Base-by-base conservation (phyloP, 2,329 filamentous ascomycete species). In the Sarocladium brachiariae region DNA sequence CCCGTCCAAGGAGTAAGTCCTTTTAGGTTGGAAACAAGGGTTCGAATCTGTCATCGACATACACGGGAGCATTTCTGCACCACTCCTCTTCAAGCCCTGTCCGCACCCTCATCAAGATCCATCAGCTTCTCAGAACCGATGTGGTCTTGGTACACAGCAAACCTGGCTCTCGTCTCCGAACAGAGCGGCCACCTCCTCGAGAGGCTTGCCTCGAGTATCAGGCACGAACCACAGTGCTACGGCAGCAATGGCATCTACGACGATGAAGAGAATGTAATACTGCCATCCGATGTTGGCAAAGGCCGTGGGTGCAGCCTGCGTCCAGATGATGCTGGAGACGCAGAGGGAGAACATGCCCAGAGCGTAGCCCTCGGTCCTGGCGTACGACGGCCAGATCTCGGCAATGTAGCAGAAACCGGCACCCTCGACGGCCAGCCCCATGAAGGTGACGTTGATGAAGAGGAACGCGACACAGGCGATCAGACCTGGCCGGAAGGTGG, bases 321-420 rank as follows among this genome's bases (percentile, higher is more conserved):
- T 50, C 49, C 50, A 53, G 11, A 53, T 37, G 14, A 53, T 33
- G 7, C 33, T 53, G n/a, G 48, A 27, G 11, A 51, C 13, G 41
- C 38, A 51, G 8, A 53, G 30, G 13, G 27, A n/a, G 6, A 45
- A 47, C 35, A 53, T 50, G 16, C 34, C 45, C 27, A 48, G 43
- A 11, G 49, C 50, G n/a, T 49, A 45, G 9, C 52, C 52, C 23
- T 49, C 24, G 2, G 49, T 45, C 6, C 52, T 34, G 11, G 49
- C 34, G 13, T 47, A 49, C 16, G 50, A 48, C 2, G 52, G 52
- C 18, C 46, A 53, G 34, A 53, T 53, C 45, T 53, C 52, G 10
- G 49, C 52, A 38, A 51, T 49, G 30, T 53, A 53, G 45, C 30
- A 38, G 45, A 49, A 53, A 8, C 41, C 43, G 2, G 39, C 41